Conservation (phyloP, 148 eudicot species). For the Fallopia convolvulus region DNA sequence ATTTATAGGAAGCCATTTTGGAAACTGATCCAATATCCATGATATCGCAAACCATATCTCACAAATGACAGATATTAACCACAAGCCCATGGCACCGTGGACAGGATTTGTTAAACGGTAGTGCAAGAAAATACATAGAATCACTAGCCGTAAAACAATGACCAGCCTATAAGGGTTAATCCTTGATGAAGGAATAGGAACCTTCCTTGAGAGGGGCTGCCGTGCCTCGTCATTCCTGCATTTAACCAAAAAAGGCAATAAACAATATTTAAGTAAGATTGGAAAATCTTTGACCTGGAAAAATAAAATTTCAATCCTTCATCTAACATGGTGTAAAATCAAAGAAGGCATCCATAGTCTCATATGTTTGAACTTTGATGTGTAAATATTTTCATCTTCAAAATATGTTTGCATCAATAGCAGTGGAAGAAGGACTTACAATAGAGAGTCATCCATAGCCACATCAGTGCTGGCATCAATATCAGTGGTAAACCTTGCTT, state of each 20-base stretch:
- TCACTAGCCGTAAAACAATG: constrained; percentile 71
- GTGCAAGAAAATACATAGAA: constrained; percentile 79
- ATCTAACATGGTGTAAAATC: not conserved
- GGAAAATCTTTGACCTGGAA: not conserved
- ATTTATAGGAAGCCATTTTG: constrained; percentile 42
- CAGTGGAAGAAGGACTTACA: constrained; percentile 24
- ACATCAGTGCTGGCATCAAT: constrained; percentile 44
- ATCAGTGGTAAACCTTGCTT: constrained; percentile 27
- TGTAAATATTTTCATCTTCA: not conserved
- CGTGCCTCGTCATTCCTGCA: constrained; percentile 94
- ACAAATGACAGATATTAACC: constrained; percentile 39
- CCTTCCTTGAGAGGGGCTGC: constrained; percentile 90
- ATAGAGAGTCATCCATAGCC: constrained; percentile 32
- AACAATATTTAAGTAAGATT: not conserved
- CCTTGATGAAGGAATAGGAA: constrained; percentile 80
- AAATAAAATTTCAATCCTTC: not conserved
- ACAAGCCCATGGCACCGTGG: constrained; percentile 37
- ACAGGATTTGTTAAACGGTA: constrained; percentile 93
- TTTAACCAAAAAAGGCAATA: not conserved
- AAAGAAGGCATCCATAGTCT: not conserved
- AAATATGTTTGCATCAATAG: not conserved
- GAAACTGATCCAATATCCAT: constrained; percentile 47
- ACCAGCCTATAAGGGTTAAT: constrained; percentile 95
- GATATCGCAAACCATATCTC: constrained; percentile 42
- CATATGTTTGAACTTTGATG: not conserved